phyloP scores from a whole-genome alignment of 805 yeast species.

The Saturnispora ahearnii region DNA sequence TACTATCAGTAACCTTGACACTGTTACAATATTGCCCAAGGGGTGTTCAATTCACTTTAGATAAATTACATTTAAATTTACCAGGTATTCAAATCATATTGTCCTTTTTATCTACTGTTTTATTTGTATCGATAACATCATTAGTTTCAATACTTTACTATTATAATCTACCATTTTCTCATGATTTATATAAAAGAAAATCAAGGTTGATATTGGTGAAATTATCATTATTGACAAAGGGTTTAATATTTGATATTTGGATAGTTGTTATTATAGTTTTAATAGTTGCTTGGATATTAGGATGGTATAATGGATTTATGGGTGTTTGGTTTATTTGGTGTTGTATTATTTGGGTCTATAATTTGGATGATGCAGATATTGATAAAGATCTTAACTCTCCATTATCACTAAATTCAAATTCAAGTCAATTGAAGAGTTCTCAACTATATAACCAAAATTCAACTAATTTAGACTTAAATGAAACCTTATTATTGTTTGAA shows the following conservation, averaged over 20 bases:
- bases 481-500: slow-evolving; percentile 3
- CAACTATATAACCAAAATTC: not conserved
- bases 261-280: slow-evolving; percentile 3
- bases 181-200: slow-evolving; percentile 1
- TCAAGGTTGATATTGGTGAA: not conserved
- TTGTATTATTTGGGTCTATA: slow-evolving; percentile 12
- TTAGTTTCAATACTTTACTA: not conserved
- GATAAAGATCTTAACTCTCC: not conserved
- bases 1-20: not conserved
- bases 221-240: not conserved
- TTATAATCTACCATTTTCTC: slow-evolving; percentile 1
- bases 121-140: not conserved
- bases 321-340: slow-evolving; percentile 10
- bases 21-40: not conserved
- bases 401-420: not conserved
- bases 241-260: slow-evolving; percentile 10
- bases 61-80: not conserved
- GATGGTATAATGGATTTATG: slow-evolving; percentile 6
- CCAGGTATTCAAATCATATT: not conserved
- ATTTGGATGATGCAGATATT: slow-evolving; percentile 6
- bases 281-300: slow-evolving; percentile 10
- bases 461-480: not conserved
- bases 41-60: not conserved
- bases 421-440: too few relatives aligned
- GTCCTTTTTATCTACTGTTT: not conserved